These are phyloP conservation scores for Boeremia lycopersici DNA, from an alignment of 2,329 filamentous ascomycete genomes.

Conservation along the genomic window DNA sequence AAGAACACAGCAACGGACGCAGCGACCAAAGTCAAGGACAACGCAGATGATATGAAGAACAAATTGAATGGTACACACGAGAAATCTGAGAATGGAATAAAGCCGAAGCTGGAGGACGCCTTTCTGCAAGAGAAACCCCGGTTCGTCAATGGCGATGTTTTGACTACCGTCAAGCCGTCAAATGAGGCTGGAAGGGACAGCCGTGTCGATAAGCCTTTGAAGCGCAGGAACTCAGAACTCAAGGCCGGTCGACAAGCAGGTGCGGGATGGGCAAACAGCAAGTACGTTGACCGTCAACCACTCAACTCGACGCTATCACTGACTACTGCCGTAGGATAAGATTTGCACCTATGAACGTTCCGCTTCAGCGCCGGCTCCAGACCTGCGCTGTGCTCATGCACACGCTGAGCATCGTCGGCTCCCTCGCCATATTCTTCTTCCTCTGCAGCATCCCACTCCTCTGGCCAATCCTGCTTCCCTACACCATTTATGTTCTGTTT, in stretches of 20 bases:
- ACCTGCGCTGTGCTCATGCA: slow-evolving; percentile 57
- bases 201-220: slow-evolving; percentile 39
- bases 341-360: slow-evolving; percentile 83
- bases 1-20: not conserved
- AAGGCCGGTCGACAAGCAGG: slow-evolving; percentile 60
- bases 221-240: slow-evolving; percentile 49
- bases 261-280: slow-evolving; percentile 58
- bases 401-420: slow-evolving; percentile 55
- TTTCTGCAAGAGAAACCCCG: slow-evolving; percentile 12
- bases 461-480: slow-evolving; percentile 80
- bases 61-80: not conserved
- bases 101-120: not conserved
- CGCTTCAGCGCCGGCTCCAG: slow-evolving; percentile 57
- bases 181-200: slow-evolving; percentile 46
- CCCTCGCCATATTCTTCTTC: slow-evolving; percentile 83
- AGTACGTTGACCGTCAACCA: slow-evolving; percentile 37
- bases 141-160: slow-evolving; percentile 47
- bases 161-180: slow-evolving; percentile 53
- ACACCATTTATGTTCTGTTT: slow-evolving; percentile 81
- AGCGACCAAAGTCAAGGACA: not conserved
- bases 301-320: not conserved
- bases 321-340: slow-evolving; percentile 63
- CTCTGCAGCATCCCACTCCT: slow-evolving; percentile 88
- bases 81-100: not conserved
- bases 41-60: not conserved